Evolutionary conservation across 2,329 filamentous ascomycete species (phyloP), one percentile per base, ranked within the genome.

Genomic region (Domatiomyces catenatus): DNA sequence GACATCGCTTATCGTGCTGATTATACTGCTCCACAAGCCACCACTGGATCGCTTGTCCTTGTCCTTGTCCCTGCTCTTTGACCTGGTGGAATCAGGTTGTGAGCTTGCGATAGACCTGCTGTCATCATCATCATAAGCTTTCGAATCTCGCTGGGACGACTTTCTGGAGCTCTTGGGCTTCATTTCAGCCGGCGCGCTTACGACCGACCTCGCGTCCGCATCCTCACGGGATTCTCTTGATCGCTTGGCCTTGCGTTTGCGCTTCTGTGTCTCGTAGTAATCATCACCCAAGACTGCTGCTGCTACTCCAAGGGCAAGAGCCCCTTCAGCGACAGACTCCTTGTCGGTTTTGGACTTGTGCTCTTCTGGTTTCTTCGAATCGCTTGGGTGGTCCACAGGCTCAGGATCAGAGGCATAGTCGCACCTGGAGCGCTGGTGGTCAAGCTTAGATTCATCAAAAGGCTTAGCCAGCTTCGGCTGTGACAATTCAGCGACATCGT

Each of bases 11-110:
- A 56, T 58, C 43, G 49, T 51, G 26, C 56, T 51, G 47, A 69
- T 69, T n/a, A 70, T 54, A 50, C 58, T 64, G 54, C 62, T 62
- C 49, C 69, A 59, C 42, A 69, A 63, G 10, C 65, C 60, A 36
- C 62, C 59, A 46, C 60, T 53, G 44, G 57, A 61, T 52, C 63
- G 63, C 26, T 63, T 50, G 46, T 57, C 48, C 42, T 51, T 54
- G 8, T 44, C 42, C 24, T 53, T 52, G 17, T 55, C 61, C 19
- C 62, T 62, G 19, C 62, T 65, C 8, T 62, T 61, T 17, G 67
- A 62, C 47, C 61, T 65, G 49, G 58, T 59, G 45, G 46, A 47
- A 28, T 47, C 47, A 12, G 50, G 22, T 10, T 53, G 18, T 15
- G 44, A 49, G 45, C 55, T 54, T 15, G 44, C 45, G n/a, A 50